A percentile compares a stretch with the other conserved stretches of the same genome.
Conservation (phyloP, 306 rosid genomes). For the Corylus avellana region DNA sequence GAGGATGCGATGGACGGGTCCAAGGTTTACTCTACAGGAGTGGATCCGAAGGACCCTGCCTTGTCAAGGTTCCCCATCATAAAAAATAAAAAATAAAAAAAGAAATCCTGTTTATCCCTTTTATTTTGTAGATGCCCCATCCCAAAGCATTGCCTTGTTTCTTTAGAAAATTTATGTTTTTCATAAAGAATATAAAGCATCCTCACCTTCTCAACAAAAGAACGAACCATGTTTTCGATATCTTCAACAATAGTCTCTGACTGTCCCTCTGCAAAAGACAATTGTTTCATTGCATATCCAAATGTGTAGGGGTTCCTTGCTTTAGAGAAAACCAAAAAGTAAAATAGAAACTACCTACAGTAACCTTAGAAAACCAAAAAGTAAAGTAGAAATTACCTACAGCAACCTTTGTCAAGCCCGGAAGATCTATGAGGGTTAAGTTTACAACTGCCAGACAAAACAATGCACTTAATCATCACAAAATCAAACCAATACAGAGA, state of each 20-base stretch:
- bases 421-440: conserved; percentile 96
- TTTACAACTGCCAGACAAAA: conserved; percentile 82
- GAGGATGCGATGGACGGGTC: no score
- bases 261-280: conserved; percentile 82
- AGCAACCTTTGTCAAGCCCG: conserved; percentile 99
- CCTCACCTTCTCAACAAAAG: conserved; percentile 92
- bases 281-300: conserved; percentile 21
- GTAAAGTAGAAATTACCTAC: conserved; percentile 62
- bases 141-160: conserved; percentile 1
- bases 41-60: no score
- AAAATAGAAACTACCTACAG: conserved; percentile 69
- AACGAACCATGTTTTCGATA: conserved; percentile 97
- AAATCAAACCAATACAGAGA: conserved; percentile 21
- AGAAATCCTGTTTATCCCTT: neutral
- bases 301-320: neutral
- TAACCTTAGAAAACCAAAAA: conserved; percentile 61
- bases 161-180: neutral
- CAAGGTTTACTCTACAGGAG: no score
- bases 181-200: conserved; percentile 19
- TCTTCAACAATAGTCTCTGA: conserved; percentile 86
- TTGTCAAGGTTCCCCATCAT: no score
- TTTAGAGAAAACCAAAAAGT: neutral
- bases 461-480: conserved; percentile 27
- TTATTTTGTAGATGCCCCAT: neutral
- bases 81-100: no score